Percentiles rank a stretch among this genome's conserved stretches.
These are phyloP conservation scores for Fusarium heterosporum DNA, from an alignment of 2,329 filamentous ascomycete genomes.

Conservation along the genomic window DNA sequence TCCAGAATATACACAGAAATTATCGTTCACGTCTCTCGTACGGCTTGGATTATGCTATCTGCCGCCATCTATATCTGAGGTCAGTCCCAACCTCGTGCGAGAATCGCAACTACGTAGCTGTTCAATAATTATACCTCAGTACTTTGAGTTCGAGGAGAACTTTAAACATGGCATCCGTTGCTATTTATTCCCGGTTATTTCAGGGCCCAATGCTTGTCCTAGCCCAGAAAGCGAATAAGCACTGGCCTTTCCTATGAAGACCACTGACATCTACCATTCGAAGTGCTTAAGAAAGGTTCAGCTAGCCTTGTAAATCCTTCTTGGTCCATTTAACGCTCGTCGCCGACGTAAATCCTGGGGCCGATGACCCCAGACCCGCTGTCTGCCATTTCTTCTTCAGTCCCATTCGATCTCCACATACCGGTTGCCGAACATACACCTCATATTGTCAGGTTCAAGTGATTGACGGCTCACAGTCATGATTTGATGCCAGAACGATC, in stretches of 20 bases:
- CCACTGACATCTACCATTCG: not conserved
- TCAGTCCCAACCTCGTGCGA: not conserved
- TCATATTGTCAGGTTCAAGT: not conserved
- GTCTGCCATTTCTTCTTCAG: slow-evolving; percentile 24
- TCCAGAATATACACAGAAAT: not conserved
- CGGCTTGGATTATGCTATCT: too few relatives aligned
- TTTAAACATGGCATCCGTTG: not conserved
- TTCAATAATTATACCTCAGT: not conserved
- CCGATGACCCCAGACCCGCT: slow-evolving; percentile 26
- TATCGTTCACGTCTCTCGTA: too few relatives aligned
- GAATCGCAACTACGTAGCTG: not conserved
- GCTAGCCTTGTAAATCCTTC: not conserved
- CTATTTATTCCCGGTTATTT: not conserved
- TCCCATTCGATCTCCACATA: slow-evolving; percentile 27
- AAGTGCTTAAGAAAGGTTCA: not conserved
- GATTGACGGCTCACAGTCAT: not conserved
- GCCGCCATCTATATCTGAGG: too few relatives aligned
- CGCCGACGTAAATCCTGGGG: slow-evolving; percentile 22
- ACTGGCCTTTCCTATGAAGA: slow-evolving; percentile 3
- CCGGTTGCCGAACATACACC: not conserved
- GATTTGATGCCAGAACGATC: not conserved
- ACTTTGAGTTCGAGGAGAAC: not conserved
- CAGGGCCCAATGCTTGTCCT: not conserved
- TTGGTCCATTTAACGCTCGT: slow-evolving; percentile 6
- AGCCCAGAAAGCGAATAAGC: not conserved